Base-by-base conservation (phyloP, 805 yeast genomes). In the Metschnikowia hibisci region DNA sequence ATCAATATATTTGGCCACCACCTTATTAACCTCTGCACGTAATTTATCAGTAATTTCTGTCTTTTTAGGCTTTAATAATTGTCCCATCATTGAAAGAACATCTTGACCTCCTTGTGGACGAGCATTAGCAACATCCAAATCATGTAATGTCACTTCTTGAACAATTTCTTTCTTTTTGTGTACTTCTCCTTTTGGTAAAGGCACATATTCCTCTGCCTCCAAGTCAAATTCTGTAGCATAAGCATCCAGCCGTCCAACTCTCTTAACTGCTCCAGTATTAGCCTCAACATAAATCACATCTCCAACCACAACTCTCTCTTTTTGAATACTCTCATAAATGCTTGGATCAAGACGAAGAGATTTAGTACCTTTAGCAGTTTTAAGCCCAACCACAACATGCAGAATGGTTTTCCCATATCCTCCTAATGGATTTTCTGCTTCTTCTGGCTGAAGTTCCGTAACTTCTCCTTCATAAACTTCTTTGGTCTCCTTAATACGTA, bases 401-500 rank as follows among this genome's bases (percentile, higher is more conserved):
- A 89, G 76, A 43, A 93, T 89, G 23, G 98, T 89, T 66, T 93
- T 93, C 47, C 99, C 99, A 63, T 93, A 95, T 6, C 98, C 98
- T 37, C 98, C 97, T 52, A 91, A 72, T 16, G 98, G 96, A 66
- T 93, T 87, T 65, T 91, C 97, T 26, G 95, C 85, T 69, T 93
- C 98, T 66, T 88, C 96, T 3, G 96, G 96, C 2, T 91, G 84
- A 56, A 91, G 73, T 63, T 91, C 99, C 20, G 95, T 91, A 39
- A 93, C 96, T 65, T 93, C 99, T 50, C 99, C 99, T 65, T 93
- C 98, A 59, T 91, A 93, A 6, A 93, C 96, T 64, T 93, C 99
- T 61, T 93, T 93, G 18, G 95, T 89, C 67, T 93, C 99, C 63
- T 90, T 91, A 61, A 93, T 89, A 67, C 97, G 80, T 50, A 93